phyloP scores from a whole-genome alignment of 2,329 filamentous ascomycete genomes.

The Arthrobotrys sphaeroides region DNA sequence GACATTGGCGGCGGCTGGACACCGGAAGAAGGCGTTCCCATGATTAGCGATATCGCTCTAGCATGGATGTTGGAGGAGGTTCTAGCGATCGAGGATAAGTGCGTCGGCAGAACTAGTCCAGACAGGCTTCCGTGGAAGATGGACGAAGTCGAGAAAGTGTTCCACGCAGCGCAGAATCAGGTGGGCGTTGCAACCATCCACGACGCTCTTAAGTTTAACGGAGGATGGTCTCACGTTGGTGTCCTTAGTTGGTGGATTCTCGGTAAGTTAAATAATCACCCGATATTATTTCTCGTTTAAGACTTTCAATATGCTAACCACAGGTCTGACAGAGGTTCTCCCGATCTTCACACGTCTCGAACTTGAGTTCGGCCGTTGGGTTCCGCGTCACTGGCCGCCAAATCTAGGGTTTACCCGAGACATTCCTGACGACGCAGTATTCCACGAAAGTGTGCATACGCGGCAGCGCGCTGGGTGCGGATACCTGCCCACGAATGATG shows the following conservation, averaged over 20 bases:
- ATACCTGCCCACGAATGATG: constrained; percentile 42
- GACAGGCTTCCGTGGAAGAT: constrained; percentile 51
- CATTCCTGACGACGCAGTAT: constrained; percentile 59
- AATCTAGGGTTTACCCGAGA: constrained; percentile 60
- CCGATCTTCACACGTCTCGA: constrained; percentile 61
- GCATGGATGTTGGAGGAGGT: constrained; percentile 68
- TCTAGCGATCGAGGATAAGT: constrained; percentile 54
- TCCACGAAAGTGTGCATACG: constrained; percentile 59
- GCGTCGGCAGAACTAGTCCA: constrained; percentile 36
- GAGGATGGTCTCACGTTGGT: constrained; percentile 57
- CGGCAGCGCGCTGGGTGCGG: constrained; percentile 43
- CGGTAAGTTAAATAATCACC: constrained; percentile 53
- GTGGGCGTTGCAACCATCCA: constrained; percentile 57
- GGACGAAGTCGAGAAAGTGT: constrained; percentile 54
- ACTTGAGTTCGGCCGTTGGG: constrained; percentile 60
- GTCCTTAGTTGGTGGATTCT: constrained; percentile 61
- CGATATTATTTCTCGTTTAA: not conserved
- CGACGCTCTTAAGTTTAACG: constrained; percentile 60
- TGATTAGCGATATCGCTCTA: constrained; percentile 65
- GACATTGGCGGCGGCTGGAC: constrained; percentile 81
- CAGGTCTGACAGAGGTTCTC: constrained; percentile 59
- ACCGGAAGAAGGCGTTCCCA: constrained; percentile 46
- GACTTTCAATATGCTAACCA: constrained; percentile 3
- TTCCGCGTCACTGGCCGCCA: constrained; percentile 59
- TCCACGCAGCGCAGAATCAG: constrained; percentile 39